Percentiles rank a stretch among this genome's conserved stretches.
phyloP scores from a whole-genome alignment of 176 grass and related monocot genomes.

The Saccharum officinarum region DNA sequence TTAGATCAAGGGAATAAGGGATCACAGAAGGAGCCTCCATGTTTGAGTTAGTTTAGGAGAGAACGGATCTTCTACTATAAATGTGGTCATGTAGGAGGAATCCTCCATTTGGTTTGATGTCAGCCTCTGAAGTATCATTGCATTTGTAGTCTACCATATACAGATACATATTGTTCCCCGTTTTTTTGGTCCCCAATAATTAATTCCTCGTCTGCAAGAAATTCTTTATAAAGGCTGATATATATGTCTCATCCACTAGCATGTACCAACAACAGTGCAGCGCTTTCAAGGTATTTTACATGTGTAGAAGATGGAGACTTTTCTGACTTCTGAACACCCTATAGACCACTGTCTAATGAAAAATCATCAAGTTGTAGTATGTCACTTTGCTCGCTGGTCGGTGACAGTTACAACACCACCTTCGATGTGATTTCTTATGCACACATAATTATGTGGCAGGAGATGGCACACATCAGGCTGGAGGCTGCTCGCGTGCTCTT shows the following conservation, averaged over 20 bases:
- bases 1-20: too few relatives aligned
- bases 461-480: neutral
- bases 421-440: neutral
- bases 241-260: too few relatives aligned
- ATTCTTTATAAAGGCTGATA: too few relatives aligned
- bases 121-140: too few relatives aligned
- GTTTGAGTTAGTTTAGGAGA: too few relatives aligned
- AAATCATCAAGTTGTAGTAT: neutral
- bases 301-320: neutral
- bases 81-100: too few relatives aligned
- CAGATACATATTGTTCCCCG: neutral
- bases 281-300: too few relatives aligned
- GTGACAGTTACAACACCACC: neutral
- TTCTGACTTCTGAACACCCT: neutral
- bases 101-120: too few relatives aligned
- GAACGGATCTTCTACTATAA: too few relatives aligned
- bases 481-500: neutral
- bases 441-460: neutral
- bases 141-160: too few relatives aligned
- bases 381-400: neutral
- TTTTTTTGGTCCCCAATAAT: neutral
- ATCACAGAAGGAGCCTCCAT: too few relatives aligned
- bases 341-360: neutral
- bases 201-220: neutral
- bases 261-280: too few relatives aligned